phyloP scores from a whole-genome alignment of 2,329 filamentous ascomycete genomes.

The Cordyceps fumosorosea region DNA sequence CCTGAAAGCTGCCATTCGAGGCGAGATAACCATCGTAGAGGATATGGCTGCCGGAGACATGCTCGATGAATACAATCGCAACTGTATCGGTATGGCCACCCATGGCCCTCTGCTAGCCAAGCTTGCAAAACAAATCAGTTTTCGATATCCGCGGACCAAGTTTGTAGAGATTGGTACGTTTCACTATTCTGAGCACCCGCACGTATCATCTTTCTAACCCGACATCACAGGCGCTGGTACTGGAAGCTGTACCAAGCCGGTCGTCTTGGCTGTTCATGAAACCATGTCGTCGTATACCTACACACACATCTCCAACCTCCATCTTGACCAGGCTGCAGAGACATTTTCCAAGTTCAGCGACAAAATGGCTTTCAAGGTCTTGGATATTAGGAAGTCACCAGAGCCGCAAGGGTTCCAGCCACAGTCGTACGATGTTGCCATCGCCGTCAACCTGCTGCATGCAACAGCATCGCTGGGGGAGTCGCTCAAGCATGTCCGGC shows the following conservation, averaged over 20 bases:
- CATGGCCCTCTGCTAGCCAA: too few relatives aligned
- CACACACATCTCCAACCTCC: slow-evolving; percentile 19
- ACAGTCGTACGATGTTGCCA: slow-evolving; percentile 20
- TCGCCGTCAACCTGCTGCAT: slow-evolving; percentile 23
- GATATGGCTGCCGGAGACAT: too few relatives aligned
- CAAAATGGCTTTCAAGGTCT: slow-evolving; percentile 24
- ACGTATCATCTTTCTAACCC: background rate
- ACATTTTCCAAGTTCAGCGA: slow-evolving; percentile 15
- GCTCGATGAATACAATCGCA: too few relatives aligned
- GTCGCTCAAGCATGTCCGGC: slow-evolving; percentile 17
- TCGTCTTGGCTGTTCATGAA: too few relatives aligned
- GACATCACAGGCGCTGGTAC: background rate
- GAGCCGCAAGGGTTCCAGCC: slow-evolving; percentile 19
- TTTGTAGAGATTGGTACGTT: too few relatives aligned
- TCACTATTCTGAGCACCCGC: too few relatives aligned
- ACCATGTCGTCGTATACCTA: slow-evolving; percentile 17
- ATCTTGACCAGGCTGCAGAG: slow-evolving; percentile 15
- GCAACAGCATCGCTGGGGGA: slow-evolving; percentile 19
- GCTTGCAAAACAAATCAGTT: too few relatives aligned
- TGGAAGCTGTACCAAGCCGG: too few relatives aligned
- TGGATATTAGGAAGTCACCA: slow-evolving; percentile 22
- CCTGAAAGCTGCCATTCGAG: too few relatives aligned
- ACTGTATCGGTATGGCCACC: too few relatives aligned
- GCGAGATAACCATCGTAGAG: too few relatives aligned
- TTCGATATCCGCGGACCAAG: too few relatives aligned